Conservation (phyloP, 768 basidiomycete species). For the Lactifluus echinatus region DNA sequence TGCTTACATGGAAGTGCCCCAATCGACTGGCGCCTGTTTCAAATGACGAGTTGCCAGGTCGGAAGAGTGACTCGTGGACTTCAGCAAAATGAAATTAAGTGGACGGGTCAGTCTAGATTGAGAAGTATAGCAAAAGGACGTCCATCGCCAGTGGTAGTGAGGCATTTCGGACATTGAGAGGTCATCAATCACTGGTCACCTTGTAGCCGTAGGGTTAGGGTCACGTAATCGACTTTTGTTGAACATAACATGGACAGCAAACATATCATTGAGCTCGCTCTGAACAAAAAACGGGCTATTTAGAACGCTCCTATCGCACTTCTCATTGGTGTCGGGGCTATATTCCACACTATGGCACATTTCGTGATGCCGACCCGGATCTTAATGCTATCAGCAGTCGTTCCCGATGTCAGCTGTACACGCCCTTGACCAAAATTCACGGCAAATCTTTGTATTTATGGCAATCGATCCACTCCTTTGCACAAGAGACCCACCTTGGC, state of each 20-base stretch:
- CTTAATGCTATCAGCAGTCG: neutral
- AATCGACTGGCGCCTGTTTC: neutral
- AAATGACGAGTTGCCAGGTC: neutral
- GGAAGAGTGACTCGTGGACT: neutral
- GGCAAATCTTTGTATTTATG: neutral
- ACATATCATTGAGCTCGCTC: neutral
- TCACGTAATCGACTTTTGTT: neutral
- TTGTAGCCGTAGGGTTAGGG: neutral
- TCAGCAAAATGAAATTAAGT: neutral
- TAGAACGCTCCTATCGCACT: neutral
- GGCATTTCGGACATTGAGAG: neutral
- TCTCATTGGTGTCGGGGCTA: neutral
- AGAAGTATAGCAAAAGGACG: neutral
- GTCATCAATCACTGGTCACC: no score
- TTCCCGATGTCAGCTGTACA: neutral
- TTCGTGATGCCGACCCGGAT: neutral
- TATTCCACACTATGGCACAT: neutral
- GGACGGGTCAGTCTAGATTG: neutral
- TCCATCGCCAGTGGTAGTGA: neutral
- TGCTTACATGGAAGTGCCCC: neutral
- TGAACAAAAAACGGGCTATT: neutral
- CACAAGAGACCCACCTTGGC: neutral
- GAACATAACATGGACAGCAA: neutral
- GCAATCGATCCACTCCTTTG: neutral
- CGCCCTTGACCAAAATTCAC: neutral